These are phyloP conservation scores for Phytophthora hibernalis DNA, from an alignment of 352 stramenopile genomes.

Conservation along the genomic window DNA sequence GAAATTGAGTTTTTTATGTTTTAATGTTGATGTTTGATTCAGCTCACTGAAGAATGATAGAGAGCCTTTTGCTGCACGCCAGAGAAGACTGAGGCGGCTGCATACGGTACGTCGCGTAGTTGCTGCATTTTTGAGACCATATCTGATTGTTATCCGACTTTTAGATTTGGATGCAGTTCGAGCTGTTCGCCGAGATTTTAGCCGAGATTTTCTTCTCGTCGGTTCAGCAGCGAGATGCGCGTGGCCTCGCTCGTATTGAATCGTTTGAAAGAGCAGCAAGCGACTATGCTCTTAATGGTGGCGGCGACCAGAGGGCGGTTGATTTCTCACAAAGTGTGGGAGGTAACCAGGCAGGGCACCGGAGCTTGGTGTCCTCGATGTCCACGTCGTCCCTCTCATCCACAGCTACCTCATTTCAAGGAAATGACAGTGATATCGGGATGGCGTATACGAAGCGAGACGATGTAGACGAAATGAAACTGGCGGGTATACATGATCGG, in stretches of 20 bases:
- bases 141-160: background rate
- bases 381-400: conserved; percentile 40
- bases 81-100: conserved; percentile 60
- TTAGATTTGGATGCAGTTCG: conserved; percentile 86
- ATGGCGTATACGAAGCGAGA: conserved; percentile 16
- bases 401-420: conserved; percentile 3
- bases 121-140: background rate
- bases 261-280: conserved; percentile 39
- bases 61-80: conserved; percentile 44
- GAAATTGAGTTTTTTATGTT: background rate
- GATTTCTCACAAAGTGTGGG: conserved; percentile 20
- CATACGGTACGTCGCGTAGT: conserved; percentile 51
- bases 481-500: conserved; percentile 65
- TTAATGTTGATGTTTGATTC: conserved; percentile 5
- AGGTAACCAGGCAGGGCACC: background rate
- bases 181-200: conserved; percentile 71
- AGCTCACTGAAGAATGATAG: conserved; percentile 51
- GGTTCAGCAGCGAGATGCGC: conserved; percentile 48
- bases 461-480: conserved; percentile 63
- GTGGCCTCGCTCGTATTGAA: conserved; percentile 32
- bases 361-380: conserved; percentile 34
- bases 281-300: conserved; percentile 35
- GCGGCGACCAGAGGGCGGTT: conserved; percentile 18
- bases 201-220: conserved; percentile 72
- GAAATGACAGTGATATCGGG: conserved; percentile 6